Base-by-base conservation (phyloP, 306 rosid species). In the Herpetospermum pedunculosum region DNA sequence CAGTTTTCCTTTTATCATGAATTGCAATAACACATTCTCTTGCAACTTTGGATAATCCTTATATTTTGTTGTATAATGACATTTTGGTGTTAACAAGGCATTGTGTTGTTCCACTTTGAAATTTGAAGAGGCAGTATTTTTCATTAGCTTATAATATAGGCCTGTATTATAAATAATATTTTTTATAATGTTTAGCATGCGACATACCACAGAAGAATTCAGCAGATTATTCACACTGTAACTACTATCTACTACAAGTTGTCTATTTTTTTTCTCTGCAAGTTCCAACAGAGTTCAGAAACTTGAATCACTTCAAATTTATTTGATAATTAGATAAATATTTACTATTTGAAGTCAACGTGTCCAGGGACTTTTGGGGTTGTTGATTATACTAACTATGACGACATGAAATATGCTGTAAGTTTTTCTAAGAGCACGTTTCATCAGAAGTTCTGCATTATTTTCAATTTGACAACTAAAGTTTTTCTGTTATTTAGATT, bases 331-430 rank as follows among this genome's bases (percentile, higher is more conserved):
- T 44, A 44, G 19, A 44, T 43, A 30, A 5, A 28, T 70, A 70
- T 47, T 70, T 46, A 70, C 35, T 47, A 44, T 46, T 70, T 44
- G 15, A 26, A 70, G 43, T 70, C 18, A 8, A 28, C 5, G 18
- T 80, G 41, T 87, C 46, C 84, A 95, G 99, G 99, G 77, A 91
- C 99, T 26, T 95, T 87, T 74, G 99, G 99, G 71, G 4, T 88
- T 76, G 97, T 95, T 73, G 99, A 95, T 79, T 95, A 95, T 81
- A 88, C 91, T 41, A 95, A 91, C 79, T 80, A 83, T 60, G 99
- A 95, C 2, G 99, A 95, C 92, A 91, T 95, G 99, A 95, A 95
- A 85, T 95, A 95, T 81, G 99, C 99, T 76, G 97, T 95, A 86
- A 89, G 99, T 83, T 70, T 25, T 75, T 69, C 48, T 70, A 21